These are phyloP conservation scores for Hymenotorrendiella dingleyae DNA, from an alignment of 2,329 filamentous ascomycete species.

Conservation along the genomic window DNA sequence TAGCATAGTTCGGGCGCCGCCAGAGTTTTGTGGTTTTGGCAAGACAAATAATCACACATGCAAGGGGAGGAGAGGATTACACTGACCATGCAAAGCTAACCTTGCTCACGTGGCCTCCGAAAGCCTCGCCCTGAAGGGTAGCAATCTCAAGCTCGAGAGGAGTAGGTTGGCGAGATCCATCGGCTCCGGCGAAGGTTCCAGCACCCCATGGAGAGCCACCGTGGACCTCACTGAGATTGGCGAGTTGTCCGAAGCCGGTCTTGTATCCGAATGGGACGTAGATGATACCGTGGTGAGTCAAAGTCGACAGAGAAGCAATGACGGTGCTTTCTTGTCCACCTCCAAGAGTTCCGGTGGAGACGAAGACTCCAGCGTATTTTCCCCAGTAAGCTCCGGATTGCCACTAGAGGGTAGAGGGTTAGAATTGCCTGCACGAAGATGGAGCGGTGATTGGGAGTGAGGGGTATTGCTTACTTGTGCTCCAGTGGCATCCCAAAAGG, in stretches of 20 bases:
- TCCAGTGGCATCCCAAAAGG: slow-evolving; percentile 81
- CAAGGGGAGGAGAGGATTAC: slow-evolving; percentile 44
- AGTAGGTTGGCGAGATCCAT: slow-evolving; percentile 79
- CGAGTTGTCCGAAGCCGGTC: slow-evolving; percentile 63
- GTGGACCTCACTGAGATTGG: slow-evolving; percentile 71
- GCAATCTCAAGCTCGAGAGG: slow-evolving; percentile 74
- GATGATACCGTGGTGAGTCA: slow-evolving; percentile 90
- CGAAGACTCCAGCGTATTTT: slow-evolving; percentile 87
- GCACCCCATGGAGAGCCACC: slow-evolving; percentile 91
- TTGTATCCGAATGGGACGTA: slow-evolving; percentile 95
- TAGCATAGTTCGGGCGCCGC: too few species aligned
- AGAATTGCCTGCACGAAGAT: background rate
- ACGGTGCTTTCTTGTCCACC: slow-evolving; percentile 92
- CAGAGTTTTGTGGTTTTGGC: too few species aligned
- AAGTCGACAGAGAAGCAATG: slow-evolving; percentile 73
- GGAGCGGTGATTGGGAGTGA: background rate
- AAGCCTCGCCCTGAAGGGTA: slow-evolving; percentile 73
- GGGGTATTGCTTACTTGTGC: slow-evolving; percentile 41
- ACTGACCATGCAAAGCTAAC: slow-evolving; percentile 71
- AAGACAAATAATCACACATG: too few species aligned
- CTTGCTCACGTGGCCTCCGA: slow-evolving; percentile 74
- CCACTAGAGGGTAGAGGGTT: slow-evolving; percentile 46
- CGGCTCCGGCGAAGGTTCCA: slow-evolving; percentile 72
- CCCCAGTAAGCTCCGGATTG: slow-evolving; percentile 67
- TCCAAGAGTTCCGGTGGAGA: slow-evolving; percentile 76